A percentile compares a stretch with the other conserved stretches of the same genome.
phyloP scores from a whole-genome alignment of 2,329 filamentous ascomycete species.

The Fusarium torulosum region DNA sequence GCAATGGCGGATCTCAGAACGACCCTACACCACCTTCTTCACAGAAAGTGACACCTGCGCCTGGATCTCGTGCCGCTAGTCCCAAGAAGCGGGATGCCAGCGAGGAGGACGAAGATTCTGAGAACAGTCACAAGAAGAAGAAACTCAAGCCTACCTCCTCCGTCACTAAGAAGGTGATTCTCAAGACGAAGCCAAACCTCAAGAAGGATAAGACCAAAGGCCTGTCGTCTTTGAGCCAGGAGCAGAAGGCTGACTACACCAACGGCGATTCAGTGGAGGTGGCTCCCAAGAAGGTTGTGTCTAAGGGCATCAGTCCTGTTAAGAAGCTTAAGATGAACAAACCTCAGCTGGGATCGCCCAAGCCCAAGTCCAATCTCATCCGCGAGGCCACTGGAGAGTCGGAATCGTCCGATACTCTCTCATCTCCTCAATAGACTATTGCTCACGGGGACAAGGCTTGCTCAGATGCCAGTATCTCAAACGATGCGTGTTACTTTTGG shows the following conservation, averaged over 20 bases:
- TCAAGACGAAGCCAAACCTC: slow-evolving; percentile 64
- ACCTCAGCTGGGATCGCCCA: slow-evolving; percentile 62
- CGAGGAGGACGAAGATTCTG: slow-evolving; percentile 67
- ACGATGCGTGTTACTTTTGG: slow-evolving; percentile 5
- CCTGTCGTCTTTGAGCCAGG: slow-evolving; percentile 63
- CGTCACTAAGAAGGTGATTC: slow-evolving; percentile 65
- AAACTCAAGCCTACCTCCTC: slow-evolving; percentile 61
- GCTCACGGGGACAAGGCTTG: not conserved
- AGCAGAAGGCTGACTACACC: slow-evolving; percentile 57
- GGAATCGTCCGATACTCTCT: slow-evolving; percentile 68
- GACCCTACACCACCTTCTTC: slow-evolving; percentile 72
- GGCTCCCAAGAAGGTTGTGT: slow-evolving; percentile 53
- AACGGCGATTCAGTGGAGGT: slow-evolving; percentile 49
- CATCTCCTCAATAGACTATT: slow-evolving; percentile 58
- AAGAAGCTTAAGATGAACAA: slow-evolving; percentile 61
- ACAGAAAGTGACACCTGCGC: slow-evolving; percentile 71
- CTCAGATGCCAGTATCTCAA: slow-evolving; percentile 1
- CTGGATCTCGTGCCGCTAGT: slow-evolving; percentile 66
- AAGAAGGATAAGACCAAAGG: slow-evolving; percentile 70
- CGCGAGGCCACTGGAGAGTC: slow-evolving; percentile 65
- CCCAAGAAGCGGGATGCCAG: slow-evolving; percentile 70
- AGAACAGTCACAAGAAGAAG: slow-evolving; percentile 69
- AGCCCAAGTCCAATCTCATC: slow-evolving; percentile 60
- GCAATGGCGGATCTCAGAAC: slow-evolving; percentile 67
- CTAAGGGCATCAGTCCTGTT: slow-evolving; percentile 56